phyloP scores from a whole-genome alignment of 2,329 filamentous ascomycete genomes.

The Ophiostoma australiae region DNA sequence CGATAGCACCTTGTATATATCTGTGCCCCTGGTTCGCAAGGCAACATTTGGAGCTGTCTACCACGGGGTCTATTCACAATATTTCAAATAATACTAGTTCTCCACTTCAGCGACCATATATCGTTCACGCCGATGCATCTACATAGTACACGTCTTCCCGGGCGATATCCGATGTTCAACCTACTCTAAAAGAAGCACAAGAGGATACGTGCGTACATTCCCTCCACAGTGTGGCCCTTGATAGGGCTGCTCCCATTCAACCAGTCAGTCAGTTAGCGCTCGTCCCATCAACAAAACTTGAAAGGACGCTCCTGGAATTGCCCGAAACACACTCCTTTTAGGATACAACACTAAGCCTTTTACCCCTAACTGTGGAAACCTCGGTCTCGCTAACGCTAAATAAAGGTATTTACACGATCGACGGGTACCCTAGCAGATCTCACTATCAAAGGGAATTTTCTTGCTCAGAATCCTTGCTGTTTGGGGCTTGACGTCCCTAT shows the following conservation, averaged over 20 bases:
- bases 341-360: constrained; percentile 12
- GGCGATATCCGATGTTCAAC: not conserved
- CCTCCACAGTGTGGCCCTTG: not conserved
- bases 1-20: not conserved
- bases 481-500: not conserved
- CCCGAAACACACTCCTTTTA: constrained; percentile 1
- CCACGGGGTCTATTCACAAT: not conserved
- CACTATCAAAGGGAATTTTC: constrained; percentile 14
- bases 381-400: constrained; percentile 17
- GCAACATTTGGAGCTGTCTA: not conserved
- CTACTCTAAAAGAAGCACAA: not conserved
- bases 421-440: constrained; percentile 14
- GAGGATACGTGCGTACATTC: not conserved
- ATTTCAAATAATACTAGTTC: not conserved
- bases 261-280: not conserved
- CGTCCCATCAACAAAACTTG: not conserved
- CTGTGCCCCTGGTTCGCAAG: not conserved
- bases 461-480: constrained; percentile 13
- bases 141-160: not conserved
- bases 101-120: not conserved
- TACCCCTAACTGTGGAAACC: constrained; percentile 5
- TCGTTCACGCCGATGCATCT: not conserved
- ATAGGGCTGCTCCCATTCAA: not conserved
- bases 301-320: not conserved
- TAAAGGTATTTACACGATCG: constrained; percentile 15